Conservation (phyloP, 495 filamentous ascomycete species). For the Daldinia decipiens region DNA sequence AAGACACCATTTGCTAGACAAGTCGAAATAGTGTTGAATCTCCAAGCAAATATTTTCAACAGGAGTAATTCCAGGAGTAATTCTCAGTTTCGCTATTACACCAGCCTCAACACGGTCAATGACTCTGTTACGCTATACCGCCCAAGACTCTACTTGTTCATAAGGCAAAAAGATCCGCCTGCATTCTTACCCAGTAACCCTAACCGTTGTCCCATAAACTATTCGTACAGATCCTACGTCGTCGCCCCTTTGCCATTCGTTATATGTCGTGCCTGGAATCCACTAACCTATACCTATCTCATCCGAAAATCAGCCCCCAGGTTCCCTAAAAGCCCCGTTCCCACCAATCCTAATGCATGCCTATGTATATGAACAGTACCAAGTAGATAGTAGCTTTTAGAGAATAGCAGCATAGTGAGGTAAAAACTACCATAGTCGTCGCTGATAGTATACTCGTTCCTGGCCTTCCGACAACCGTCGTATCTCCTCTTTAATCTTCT, state of each 20-base stretch:
- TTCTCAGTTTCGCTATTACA: background rate
- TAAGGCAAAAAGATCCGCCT: constrained; percentile 9
- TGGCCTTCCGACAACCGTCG: constrained; percentile 53
- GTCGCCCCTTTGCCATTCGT: constrained; percentile 23
- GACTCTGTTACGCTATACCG: background rate
- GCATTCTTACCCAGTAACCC: constrained; percentile 14
- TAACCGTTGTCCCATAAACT: constrained; percentile 23
- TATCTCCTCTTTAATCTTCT: constrained; percentile 63
- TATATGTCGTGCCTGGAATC: constrained; percentile 21
- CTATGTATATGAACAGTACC: constrained; percentile 7
- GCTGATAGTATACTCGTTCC: constrained; percentile 57
- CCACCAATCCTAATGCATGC: constrained; percentile 12
- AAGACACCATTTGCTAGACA: constrained; percentile 16
- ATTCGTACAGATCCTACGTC: constrained; percentile 13
- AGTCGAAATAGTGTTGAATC: constrained; percentile 4
- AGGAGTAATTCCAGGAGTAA: background rate
- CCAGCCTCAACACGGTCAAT: background rate
- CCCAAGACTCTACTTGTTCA: background rate
- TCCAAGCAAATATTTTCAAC: background rate
- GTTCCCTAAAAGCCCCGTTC: background rate
- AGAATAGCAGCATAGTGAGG: background rate
- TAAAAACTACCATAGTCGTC: constrained; percentile 53
- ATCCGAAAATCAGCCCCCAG: background rate
- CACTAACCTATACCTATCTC: background rate
- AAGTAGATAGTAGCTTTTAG: constrained; percentile 11